Evolutionary conservation across 2,329 filamentous ascomycete genomes (phyloP).

Genomic region (Colletotrichum camelliae): DNA sequence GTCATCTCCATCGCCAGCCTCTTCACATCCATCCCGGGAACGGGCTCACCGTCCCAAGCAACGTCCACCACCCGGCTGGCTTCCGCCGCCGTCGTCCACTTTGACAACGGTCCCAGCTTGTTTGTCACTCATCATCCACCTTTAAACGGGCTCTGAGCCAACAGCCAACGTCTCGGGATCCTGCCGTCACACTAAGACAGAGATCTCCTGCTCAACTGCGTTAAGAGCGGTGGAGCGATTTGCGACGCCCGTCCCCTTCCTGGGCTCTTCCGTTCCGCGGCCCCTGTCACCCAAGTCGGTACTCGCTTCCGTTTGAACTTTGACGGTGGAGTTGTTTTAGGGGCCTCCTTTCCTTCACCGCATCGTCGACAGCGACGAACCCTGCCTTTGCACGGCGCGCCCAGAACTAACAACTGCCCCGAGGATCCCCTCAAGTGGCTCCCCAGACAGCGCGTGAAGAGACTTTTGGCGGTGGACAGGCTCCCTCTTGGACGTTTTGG

Average conservation of each 20-base stretch:
- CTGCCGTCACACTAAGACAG: neutral
- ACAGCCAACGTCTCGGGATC: neutral
- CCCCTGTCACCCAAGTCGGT: constrained; percentile 16
- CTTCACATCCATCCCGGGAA: neutral
- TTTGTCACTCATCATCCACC: neutral
- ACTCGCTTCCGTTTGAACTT: constrained; percentile 11
- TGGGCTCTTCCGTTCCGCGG: neutral
- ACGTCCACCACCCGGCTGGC: neutral
- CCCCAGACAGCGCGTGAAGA: neutral
- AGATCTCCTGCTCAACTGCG: neutral
- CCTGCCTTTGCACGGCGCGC: neutral
- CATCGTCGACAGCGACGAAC: constrained; percentile 13
- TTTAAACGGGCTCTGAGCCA: neutral
- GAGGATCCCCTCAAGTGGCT: constrained; percentile 1
- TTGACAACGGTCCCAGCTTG: neutral
- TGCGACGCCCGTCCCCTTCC: constrained; percentile 1
- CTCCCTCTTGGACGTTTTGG: constrained; percentile 11
- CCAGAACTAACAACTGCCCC: neutral
- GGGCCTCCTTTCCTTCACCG: constrained; percentile 19
- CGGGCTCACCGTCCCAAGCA: neutral
- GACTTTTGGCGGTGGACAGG: constrained; percentile 11
- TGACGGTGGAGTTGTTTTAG: constrained; percentile 15
- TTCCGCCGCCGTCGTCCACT: constrained; percentile 10
- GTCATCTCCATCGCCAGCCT: neutral
- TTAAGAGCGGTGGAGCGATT: neutral